phyloP scores from a whole-genome alignment of 225 moss, liverwort and hornwort species.

The Pseudoscleropodium purum region DNA sequence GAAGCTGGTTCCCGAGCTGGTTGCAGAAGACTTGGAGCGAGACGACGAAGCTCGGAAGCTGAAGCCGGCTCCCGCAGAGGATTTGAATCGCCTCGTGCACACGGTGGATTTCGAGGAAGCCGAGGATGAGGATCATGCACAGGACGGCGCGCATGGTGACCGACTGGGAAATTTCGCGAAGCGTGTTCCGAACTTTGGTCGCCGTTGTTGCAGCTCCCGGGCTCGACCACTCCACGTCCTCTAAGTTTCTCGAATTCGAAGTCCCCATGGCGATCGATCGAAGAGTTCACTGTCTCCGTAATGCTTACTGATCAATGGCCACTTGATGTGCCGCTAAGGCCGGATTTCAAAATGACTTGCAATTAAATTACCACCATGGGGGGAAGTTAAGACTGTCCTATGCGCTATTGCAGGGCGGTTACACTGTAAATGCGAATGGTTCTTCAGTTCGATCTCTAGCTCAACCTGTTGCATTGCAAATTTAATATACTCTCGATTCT shows the following conservation, averaged over 20 bases:
- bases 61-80: slow-evolving; percentile 36
- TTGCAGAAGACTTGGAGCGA: background rate
- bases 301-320: background rate
- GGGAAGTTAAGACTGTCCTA: background rate
- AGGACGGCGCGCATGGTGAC: slow-evolving; percentile 61
- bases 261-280: background rate
- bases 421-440: no score
- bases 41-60: slow-evolving; percentile 18
- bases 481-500: background rate
- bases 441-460: background rate
- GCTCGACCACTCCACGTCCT: background rate
- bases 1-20: background rate
- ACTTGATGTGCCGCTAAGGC: background rate
- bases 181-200: slow-evolving; percentile 30
- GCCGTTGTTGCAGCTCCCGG: background rate
- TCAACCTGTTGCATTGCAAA: background rate
- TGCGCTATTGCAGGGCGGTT: background rate
- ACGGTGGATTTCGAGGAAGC: background rate
- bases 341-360: background rate
- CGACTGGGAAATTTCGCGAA: slow-evolving; percentile 49
- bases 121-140: background rate
- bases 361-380: background rate
- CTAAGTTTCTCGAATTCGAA: background rate
- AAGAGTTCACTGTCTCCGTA: background rate
- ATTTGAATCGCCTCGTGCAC: background rate